Conservation (phyloP, 2,329 filamentous ascomycete species). For the Alternaria sp. region DNA sequence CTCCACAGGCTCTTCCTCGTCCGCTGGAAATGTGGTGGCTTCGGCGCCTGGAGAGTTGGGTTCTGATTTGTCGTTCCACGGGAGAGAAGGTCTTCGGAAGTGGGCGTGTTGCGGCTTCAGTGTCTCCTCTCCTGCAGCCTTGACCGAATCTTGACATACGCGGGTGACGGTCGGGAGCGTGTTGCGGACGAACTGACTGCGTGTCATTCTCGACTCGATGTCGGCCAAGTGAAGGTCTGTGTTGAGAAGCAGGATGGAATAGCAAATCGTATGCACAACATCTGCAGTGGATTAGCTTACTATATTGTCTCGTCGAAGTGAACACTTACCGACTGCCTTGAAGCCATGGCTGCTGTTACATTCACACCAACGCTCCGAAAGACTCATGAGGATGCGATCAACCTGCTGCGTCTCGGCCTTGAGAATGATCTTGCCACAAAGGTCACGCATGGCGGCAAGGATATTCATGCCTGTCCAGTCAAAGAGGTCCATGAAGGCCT, state of each 20-base stretch:
- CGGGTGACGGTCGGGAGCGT: constrained; percentile 88
- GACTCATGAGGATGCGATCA: constrained; percentile 88
- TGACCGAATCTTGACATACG: constrained; percentile 72
- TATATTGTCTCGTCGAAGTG: background rate
- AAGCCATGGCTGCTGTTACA: constrained; percentile 95
- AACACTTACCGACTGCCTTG: constrained; percentile 76
- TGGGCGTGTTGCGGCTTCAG: constrained; percentile 43
- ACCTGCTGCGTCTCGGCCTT: constrained; percentile 96
- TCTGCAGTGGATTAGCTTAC: constrained; percentile 61
- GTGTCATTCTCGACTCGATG: constrained; percentile 96
- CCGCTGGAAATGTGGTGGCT: constrained; percentile 32
- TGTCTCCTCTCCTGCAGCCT: constrained; percentile 40
- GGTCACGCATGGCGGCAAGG: constrained; percentile 74
- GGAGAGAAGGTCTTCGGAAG: constrained; percentile 41
- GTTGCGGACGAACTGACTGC: constrained; percentile 93
- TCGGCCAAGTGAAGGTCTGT: constrained; percentile 95
- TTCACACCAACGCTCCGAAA: constrained; percentile 88
- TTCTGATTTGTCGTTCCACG: constrained; percentile 46
- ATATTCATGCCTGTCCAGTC: constrained; percentile 85
- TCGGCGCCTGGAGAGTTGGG: constrained; percentile 42
- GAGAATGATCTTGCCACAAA: constrained; percentile 82
- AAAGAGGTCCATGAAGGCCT: constrained; percentile 91
- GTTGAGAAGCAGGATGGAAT: constrained; percentile 92
- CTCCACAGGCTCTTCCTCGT: constrained; percentile 46
- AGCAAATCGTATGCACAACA: constrained; percentile 96